Evolutionary conservation across 768 basidiomycete genomes (phyloP), one percentile per base, ranked within the genome.

Genomic region (Suillus discolor): DNA sequence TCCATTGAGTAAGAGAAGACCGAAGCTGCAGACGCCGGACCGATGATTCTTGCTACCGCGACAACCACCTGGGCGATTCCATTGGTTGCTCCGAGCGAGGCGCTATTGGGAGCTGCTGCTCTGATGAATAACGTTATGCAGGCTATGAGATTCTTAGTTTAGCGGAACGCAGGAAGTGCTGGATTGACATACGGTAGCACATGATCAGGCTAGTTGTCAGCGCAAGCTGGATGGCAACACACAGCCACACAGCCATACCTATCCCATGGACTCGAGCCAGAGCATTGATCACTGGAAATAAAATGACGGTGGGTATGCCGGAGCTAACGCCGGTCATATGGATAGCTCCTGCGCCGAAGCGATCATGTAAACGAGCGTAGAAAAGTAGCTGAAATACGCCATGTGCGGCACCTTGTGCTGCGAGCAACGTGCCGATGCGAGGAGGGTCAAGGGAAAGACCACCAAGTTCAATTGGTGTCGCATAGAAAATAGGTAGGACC

Each of bases 331-430:
- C 72, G 15, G 72, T 55, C 28, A 71, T 68, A 36, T 79, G 72
- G 9, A 82, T 38, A 18, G 31, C 68, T 66, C 75, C 75, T 20
- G 88, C 82, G 4, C 92, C 92, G 62, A 82, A 84, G 8, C 77
- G 76, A 47, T 85, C 81, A 62, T 88, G 80, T 25, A 89, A 76
- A 41, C 71, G 75, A 25, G 88, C 82, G 70, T 92, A 93, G 77
- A 85, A 85, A 61, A 87, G 77, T 18, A 86, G 78, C 73, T 91
- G 88, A 69, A 89, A 78, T 16, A 84, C 4, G 2, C 89, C 80
- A 13, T 70, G 66, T 0, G 63, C 60, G 20, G 76, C 55, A 3
- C 79, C 79, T 47, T 70, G 61, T 18, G 66, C 36, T 1, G 71
- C 70, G 31, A 79, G 51, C 25, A 72, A 66, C n/a, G 20, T 39